phyloP scores from a whole-genome alignment of 495 filamentous ascomycete species.

The Penicillium chermesinum region DNA sequence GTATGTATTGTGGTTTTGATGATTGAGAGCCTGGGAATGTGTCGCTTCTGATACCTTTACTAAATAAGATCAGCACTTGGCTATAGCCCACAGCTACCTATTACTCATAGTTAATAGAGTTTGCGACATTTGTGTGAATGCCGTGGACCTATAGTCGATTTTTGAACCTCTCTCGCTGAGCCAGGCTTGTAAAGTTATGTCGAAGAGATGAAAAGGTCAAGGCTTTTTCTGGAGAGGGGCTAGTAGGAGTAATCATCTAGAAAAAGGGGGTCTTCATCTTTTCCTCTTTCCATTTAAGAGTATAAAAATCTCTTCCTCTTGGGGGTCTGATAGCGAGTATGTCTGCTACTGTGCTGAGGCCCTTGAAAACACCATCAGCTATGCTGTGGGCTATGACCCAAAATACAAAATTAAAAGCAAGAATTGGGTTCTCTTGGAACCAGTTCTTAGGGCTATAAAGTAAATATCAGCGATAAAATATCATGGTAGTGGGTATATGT shows the following conservation, averaged over 20 bases:
- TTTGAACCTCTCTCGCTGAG: constrained; percentile 17
- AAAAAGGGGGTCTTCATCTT: constrained; percentile 1
- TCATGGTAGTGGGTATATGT: background rate
- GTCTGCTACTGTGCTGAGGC: constrained; percentile 8
- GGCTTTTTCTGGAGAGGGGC: background rate
- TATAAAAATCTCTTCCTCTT: constrained; percentile 19
- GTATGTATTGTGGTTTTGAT: constrained; percentile 20
- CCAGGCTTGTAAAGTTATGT: constrained; percentile 16
- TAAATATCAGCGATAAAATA: background rate
- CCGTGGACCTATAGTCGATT: constrained; percentile 16
- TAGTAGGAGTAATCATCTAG: background rate
- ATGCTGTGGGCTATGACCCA: constrained; percentile 16
- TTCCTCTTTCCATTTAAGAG: constrained; percentile 1
- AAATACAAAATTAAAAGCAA: constrained; percentile 19
- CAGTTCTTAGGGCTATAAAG: constrained; percentile 14
- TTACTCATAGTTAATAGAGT: constrained; percentile 5
- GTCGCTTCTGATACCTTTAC: constrained; percentile 21
- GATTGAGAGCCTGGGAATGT: constrained; percentile 15
- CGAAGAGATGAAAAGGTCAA: constrained; percentile 3
- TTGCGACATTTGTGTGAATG: constrained; percentile 15
- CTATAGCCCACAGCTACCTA: background rate
- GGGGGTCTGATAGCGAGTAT: constrained; percentile 13
- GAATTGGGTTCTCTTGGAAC: constrained; percentile 16
- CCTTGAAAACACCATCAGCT: constrained; percentile 21
- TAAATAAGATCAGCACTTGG: constrained; percentile 3